A percentile compares a stretch with the other conserved stretches of the same genome.
Conservation (phyloP, 345 rosid genomes). For the Pistacia integerrima region DNA sequence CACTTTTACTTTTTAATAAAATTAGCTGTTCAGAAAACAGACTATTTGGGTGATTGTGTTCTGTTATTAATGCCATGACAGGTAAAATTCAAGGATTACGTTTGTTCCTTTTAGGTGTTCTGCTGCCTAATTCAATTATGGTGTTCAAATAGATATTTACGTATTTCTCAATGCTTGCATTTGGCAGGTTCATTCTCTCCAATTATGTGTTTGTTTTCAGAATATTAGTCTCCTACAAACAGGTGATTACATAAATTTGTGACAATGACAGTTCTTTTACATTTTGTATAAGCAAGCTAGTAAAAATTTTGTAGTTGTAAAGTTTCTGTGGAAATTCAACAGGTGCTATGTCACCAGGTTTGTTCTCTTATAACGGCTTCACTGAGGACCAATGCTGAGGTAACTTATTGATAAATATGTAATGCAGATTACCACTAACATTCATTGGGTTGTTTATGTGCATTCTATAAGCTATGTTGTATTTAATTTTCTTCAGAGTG, state of each 20-base stretch:
- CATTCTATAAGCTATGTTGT: slow-evolving; percentile 21
- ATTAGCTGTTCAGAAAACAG: background rate
- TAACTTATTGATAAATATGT: slow-evolving; percentile 23
- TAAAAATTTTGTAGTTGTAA: slow-evolving; percentile 29
- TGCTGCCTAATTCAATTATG: background rate
- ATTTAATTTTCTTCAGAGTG: slow-evolving; percentile 55
- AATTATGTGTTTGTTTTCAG: slow-evolving; percentile 82
- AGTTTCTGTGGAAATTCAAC: slow-evolving; percentile 36
- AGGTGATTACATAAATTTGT: slow-evolving; percentile 47
- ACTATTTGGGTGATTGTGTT: slow-evolving; percentile 1
- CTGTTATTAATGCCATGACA: background rate
- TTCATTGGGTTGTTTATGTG: background rate
- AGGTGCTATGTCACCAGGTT: slow-evolving; percentile 92
- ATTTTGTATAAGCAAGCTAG: slow-evolving; percentile 24
- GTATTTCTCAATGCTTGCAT: slow-evolving; percentile 21
- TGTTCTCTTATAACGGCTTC: slow-evolving; percentile 98
- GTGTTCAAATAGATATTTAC: background rate
- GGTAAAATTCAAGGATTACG: background rate
- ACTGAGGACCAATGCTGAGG: slow-evolving; percentile 93
- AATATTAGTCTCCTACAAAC: slow-evolving; percentile 72
- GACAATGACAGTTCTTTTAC: slow-evolving; percentile 10
- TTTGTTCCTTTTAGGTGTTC: background rate
- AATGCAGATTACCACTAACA: background rate
- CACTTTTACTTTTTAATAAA: background rate
- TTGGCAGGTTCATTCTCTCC: slow-evolving; percentile 83